phyloP scores from a whole-genome alignment of 2,329 filamentous ascomycete genomes.

The Beauveria sp. region DNA sequence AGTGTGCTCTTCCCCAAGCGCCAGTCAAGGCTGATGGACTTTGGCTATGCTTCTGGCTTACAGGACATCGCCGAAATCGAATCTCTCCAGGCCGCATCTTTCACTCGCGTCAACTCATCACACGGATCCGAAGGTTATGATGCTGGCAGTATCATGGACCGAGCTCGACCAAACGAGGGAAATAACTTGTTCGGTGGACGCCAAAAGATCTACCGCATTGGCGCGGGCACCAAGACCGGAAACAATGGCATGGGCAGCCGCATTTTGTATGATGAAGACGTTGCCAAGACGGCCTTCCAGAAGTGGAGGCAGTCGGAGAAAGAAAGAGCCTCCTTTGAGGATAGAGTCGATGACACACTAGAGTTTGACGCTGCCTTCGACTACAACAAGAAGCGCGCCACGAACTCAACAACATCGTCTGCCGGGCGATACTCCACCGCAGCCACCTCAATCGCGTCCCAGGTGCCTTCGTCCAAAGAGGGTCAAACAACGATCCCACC shows the following conservation, averaged over 20 bases:
- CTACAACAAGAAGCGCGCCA: slow-evolving; percentile 72
- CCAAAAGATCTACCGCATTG: slow-evolving; percentile 90
- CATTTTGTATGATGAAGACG: slow-evolving; percentile 79
- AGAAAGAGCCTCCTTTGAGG: slow-evolving; percentile 40
- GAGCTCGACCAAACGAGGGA: slow-evolving; percentile 75
- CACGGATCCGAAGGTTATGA: slow-evolving; percentile 62
- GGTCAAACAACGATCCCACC: slow-evolving; percentile 29
- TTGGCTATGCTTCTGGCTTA: slow-evolving; percentile 52
- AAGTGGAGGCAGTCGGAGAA: slow-evolving; percentile 58
- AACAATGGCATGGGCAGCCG: slow-evolving; percentile 54
- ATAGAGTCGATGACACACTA: slow-evolving; percentile 24
- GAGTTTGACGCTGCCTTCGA: slow-evolving; percentile 46
- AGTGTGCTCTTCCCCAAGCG: slow-evolving; percentile 81
- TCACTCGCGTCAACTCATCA: slow-evolving; percentile 57
- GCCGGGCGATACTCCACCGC: slow-evolving; percentile 71
- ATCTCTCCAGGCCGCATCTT: slow-evolving; percentile 60
- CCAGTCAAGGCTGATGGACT: slow-evolving; percentile 69
- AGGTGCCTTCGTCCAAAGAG: slow-evolving; percentile 48
- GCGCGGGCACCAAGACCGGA: slow-evolving; percentile 35
- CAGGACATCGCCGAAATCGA: slow-evolving; percentile 87
- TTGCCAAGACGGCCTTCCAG: slow-evolving; percentile 77
- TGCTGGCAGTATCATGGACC: slow-evolving; percentile 69
- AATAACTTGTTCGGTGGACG: slow-evolving; percentile 92
- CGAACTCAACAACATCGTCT: slow-evolving; percentile 76
- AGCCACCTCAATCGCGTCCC: slow-evolving; percentile 70